A percentile compares a stretch with the other conserved stretches of the same genome.
These are phyloP conservation scores for Glomus cerebriforme DNA, from an alignment of 192 early-diverging fungal species.

Conservation along the genomic window DNA sequence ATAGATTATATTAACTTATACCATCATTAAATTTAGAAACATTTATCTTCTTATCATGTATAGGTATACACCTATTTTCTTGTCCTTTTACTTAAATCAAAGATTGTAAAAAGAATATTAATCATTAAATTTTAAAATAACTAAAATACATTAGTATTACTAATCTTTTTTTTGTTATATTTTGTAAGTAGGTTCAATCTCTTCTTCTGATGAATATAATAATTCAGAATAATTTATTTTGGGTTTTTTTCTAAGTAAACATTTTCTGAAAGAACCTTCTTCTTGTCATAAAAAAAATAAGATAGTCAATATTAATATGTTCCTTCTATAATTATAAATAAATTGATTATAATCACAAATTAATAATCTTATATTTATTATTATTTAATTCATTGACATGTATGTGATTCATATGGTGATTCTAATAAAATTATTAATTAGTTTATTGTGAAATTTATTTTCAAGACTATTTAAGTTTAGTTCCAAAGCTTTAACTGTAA, in stretches of 20 bases:
- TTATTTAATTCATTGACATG: not conserved
- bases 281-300: conserved; percentile 6
- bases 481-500: conserved; percentile 22
- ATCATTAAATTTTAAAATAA: no score
- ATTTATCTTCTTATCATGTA: not conserved
- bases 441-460: conserved; percentile 6
- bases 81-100: not conserved
- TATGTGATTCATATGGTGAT: not conserved
- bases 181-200: no score
- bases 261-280: not conserved
- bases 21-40: not conserved
- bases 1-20: not conserved
- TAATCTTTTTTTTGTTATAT: no score
- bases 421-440: conserved; percentile 17
- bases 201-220: no score
- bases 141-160: no score
- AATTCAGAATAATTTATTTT: not conserved
- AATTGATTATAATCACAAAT: not conserved
- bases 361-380: not conserved
- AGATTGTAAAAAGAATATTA: no score
- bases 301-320: not conserved
- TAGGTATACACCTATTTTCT: not conserved
- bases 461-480: conserved; percentile 16
- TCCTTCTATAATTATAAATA: not conserved
- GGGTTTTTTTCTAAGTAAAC: not conserved